Base-by-base conservation (phyloP, 352 stramenopile species). In the Peronospora belbahrii region DNA sequence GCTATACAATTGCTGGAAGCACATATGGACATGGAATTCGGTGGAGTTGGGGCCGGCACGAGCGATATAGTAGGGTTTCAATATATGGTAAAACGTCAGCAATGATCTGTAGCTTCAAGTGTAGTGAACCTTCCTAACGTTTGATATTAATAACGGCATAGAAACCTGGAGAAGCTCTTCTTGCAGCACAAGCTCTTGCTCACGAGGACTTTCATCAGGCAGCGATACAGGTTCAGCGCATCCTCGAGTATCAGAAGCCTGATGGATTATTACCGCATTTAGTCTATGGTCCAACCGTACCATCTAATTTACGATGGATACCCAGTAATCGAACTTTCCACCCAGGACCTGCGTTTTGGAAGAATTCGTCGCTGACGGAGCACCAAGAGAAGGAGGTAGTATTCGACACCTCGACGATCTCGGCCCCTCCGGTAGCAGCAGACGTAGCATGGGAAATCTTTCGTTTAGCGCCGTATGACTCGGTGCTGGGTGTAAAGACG, bases 361-460 rank as follows among this genome's bases (percentile, higher is more conserved):
- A 19, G 15, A 43, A 28, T 49, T 42, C 25, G 37, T 15, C 24
- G 37, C 0, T 11, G 14, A 17, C 23, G 30, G 23, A 41, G 6
- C 2, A 24, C 13, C 20, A 35, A 0, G 7, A 36, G 3, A 7
- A 36, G 10, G 15, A 45, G 38, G 25, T 8, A 18, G 20, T 9
- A 14, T 37, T 74, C 1, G 57, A 66, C 14, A 79, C 63, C 3
- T 86, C 81, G 1, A 83, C 65, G 4, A 60, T 93, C 30, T 61
- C 82, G 6, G 77, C 79, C 8, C 77, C 82, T 23, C 82, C 82
- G 1, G 70, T 91, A 33, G 79, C 71, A 18, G 75, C 73, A 4
- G 77, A 93, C 35, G 70, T 88, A 6, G 82, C 63, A n/a, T 86
- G 77, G 72, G 70, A 89, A 42, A 85, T 93, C 39, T 93, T 88